phyloP scores from a whole-genome alignment of 805 yeast species.

The Lipomyces kockii region DNA sequence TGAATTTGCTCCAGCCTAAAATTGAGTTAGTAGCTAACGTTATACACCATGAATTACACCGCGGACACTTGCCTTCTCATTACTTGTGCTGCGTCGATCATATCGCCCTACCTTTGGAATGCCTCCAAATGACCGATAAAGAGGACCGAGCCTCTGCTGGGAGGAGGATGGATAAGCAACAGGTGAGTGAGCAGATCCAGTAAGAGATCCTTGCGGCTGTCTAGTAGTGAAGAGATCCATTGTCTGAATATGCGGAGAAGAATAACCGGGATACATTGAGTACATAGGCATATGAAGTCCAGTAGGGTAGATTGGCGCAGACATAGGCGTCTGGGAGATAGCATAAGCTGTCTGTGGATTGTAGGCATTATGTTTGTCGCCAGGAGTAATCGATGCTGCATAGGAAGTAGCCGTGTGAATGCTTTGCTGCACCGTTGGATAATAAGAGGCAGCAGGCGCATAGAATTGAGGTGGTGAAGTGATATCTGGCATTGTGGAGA shows the following conservation, averaged over 20 bases:
- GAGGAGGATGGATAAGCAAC: neutral
- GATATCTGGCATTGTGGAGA: constrained; percentile 9
- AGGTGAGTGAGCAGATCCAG: constrained; percentile 8
- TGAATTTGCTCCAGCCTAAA: neutral
- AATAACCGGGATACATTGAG: constrained; percentile 27
- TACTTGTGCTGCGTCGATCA: constrained; percentile 10
- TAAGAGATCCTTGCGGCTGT: constrained; percentile 5
- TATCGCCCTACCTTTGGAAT: constrained; percentile 1
- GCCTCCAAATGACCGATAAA: constrained; percentile 9
- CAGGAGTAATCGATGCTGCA: neutral
- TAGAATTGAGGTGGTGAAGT: constrained; percentile 12
- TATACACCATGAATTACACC: neutral
- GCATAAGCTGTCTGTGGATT: constrained; percentile 10
- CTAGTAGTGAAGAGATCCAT: constrained; percentile 16
- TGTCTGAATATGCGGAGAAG: constrained; percentile 10
- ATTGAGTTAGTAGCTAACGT: neutral
- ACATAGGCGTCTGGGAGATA: constrained; percentile 12
- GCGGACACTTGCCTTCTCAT: neutral
- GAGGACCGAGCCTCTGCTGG: constrained; percentile 12
- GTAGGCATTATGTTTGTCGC: constrained; percentile 10
- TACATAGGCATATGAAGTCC: constrained; percentile 25
- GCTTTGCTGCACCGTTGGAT: neutral
- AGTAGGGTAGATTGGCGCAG: constrained; percentile 22
- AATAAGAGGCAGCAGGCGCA: constrained; percentile 8
- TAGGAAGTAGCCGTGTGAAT: constrained; percentile 4